Evolutionary conservation across 176 grass and related monocot species (phyloP).

Genomic region (Zoysia pacifica): DNA sequence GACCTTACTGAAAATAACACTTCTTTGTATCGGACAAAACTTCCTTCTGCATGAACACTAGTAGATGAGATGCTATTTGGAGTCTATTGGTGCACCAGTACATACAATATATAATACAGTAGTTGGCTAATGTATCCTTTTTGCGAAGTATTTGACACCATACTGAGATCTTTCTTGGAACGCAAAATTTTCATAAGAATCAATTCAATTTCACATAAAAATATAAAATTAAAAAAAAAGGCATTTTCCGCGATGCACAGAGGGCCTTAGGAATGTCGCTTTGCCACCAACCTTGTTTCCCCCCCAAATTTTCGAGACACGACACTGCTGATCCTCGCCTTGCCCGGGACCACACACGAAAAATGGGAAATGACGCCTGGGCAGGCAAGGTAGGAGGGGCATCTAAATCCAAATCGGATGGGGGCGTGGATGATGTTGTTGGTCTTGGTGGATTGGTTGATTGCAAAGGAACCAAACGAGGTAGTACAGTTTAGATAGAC

Average conservation of each 20-base stretch:
- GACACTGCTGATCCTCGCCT: neutral
- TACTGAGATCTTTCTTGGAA: neutral
- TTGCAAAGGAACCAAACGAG: constrained; percentile 33
- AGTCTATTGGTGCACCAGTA: neutral
- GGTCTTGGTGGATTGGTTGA: constrained; percentile 2
- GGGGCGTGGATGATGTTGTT: constrained; percentile 3
- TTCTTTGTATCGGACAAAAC: neutral
- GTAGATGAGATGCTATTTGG: constrained; percentile 1
- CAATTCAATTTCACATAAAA: neutral
- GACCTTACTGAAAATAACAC: constrained; percentile 13
- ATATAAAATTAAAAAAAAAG: neutral
- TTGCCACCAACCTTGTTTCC: constrained; percentile 24
- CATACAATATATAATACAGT: neutral
- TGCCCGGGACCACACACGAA: neutral
- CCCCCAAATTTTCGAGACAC: constrained; percentile 1
- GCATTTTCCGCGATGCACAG: neutral
- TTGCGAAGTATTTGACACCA: neutral
- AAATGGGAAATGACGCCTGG: neutral
- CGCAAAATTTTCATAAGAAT: no score
- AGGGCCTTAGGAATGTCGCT: neutral
- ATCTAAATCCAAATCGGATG: constrained; percentile 46
- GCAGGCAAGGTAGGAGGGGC: constrained; percentile 38
- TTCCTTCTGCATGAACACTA: constrained; percentile 10
- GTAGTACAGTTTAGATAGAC: constrained; percentile 35
- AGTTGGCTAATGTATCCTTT: no score